Conservation (phyloP, 83 land plant genomes). For the Thuja plicata region DNA sequence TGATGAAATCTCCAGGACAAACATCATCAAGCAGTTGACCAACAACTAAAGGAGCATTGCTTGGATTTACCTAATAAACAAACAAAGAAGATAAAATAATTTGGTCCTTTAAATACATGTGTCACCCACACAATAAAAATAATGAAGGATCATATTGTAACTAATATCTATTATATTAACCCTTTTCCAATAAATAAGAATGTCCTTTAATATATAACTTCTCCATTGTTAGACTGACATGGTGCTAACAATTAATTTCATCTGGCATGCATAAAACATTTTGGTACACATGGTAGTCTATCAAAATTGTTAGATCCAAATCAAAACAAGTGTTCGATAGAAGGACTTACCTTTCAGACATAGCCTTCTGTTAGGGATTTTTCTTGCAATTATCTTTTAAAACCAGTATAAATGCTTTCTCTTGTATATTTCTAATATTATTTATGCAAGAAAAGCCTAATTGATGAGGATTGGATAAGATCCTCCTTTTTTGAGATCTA, state of each 20-base stretch:
- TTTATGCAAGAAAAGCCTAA: no score
- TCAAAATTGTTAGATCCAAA: background rate
- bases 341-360: conserved; percentile 79
- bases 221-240: background rate
- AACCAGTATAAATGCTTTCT: no score
- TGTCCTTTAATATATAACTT: background rate
- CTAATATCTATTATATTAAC: background rate
- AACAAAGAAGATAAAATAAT: background rate
- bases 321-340: background rate
- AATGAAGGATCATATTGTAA: background rate
- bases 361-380: no score
- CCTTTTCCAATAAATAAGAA: no score
- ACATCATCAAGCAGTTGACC: conserved; percentile 98
- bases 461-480: no score
- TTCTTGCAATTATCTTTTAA: no score
- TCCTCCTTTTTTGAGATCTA: no score
- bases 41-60: conserved; percentile 95
- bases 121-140: background rate
- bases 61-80: conserved; percentile 81
- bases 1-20: conserved; percentile 98
- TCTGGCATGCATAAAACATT: no score
- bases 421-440: no score
- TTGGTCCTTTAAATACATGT: background rate
- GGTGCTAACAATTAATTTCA: no score
- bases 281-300: background rate